phyloP scores from a whole-genome alignment of 768 basidiomycete genomes.

The Leccinum rimulosum region DNA sequence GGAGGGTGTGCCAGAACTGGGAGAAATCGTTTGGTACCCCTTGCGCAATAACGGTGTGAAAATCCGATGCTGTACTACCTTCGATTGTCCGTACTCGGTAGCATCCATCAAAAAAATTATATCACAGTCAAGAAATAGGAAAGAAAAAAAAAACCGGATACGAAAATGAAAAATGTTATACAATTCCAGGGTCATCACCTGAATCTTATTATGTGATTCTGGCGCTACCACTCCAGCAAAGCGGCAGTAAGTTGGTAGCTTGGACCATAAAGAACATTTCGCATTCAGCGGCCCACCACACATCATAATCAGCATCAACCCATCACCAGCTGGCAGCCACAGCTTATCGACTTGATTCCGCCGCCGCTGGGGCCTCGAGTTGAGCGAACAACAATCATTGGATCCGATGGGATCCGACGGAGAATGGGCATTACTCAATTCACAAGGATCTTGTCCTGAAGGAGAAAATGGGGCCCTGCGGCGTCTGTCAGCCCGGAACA shows the following conservation, averaged over 20 bases:
- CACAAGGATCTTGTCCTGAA: background rate
- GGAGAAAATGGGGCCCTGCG: background rate
- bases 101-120: background rate
- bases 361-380: background rate
- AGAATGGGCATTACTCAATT: background rate
- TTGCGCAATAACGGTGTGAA: constrained; percentile 25
- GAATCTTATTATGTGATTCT: background rate
- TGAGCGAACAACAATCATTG: background rate
- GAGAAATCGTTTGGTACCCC: constrained; percentile 17
- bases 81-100: constrained; percentile 11
- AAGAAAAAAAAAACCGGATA: background rate
- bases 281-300: constrained; percentile 16
- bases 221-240: background rate
- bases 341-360: background rate
- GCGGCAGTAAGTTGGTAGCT: background rate
- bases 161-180: background rate
- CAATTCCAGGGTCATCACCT: background rate
- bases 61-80: constrained; percentile 17
- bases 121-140: background rate
- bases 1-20: constrained; percentile 12
- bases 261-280: constrained; percentile 3
- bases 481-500: background rate
- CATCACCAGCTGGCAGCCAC: background rate
- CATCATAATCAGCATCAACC: background rate
- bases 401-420: background rate